A percentile compares a stretch with the other conserved stretches of the same genome.
These are phyloP conservation scores for Geosmithia morbida DNA, from an alignment of 2,329 filamentous ascomycete genomes.

Conservation along the genomic window DNA sequence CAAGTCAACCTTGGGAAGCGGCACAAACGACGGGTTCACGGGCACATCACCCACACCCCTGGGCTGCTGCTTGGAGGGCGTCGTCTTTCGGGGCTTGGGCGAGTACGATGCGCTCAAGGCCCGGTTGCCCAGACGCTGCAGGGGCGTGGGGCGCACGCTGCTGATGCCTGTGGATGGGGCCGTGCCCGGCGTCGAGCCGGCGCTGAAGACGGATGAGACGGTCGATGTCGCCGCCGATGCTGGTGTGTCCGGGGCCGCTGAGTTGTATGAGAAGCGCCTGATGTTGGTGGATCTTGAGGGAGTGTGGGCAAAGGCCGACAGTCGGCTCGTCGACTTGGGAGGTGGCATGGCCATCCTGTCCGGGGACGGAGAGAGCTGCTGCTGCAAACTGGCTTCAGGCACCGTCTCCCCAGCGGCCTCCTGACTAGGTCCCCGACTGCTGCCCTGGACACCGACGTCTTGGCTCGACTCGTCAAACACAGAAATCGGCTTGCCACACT, in stretches of 20 bases:
- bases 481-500: conserved; percentile 19
- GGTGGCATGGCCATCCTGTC: conserved; percentile 11
- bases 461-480: conserved; percentile 29
- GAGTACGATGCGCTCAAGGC: conserved; percentile 18
- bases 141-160: conserved; percentile 29
- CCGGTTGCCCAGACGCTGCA: conserved; percentile 36
- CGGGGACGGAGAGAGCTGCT: neutral
- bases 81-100: conserved; percentile 11
- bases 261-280: conserved; percentile 19
- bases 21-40: conserved; percentile 38
- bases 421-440: conserved; percentile 4
- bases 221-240: conserved; percentile 16
- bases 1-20: conserved; percentile 38
- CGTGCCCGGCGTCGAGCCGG: conserved; percentile 22
- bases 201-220: conserved; percentile 20
- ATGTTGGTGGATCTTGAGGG: conserved; percentile 16
- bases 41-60: conserved; percentile 16
- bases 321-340: conserved; percentile 8
- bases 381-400: neutral
- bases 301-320: conserved; percentile 6
- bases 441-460: neutral
- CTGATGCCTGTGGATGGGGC: conserved; percentile 21
- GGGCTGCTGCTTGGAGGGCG: conserved; percentile 5
- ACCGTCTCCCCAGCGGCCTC: conserved; percentile 5
- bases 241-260: conserved; percentile 4